Percentiles rank a stretch among this genome's conserved stretches.
These are phyloP conservation scores for Solanum bukasovii DNA, from an alignment of 257 asterid genomes.

Conservation along the genomic window DNA sequence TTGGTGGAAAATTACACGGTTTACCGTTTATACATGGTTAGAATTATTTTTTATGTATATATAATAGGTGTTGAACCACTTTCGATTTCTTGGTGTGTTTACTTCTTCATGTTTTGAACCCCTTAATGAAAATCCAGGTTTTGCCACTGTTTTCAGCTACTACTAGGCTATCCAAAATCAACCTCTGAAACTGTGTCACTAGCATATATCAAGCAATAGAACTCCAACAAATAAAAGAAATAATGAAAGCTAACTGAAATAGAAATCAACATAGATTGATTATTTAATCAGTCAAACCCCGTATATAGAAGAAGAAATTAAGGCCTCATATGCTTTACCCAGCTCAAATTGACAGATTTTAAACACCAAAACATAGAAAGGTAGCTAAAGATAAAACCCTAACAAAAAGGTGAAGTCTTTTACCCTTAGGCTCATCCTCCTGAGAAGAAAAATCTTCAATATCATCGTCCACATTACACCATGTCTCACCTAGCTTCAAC, in stretches of 20 bases:
- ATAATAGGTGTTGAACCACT: background rate
- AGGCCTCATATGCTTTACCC: background rate
- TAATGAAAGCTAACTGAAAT: background rate
- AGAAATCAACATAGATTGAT: background rate
- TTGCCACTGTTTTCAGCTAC: background rate
- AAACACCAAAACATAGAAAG: background rate
- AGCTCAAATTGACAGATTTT: background rate
- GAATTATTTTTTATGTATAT: background rate
- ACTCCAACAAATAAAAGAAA: background rate
- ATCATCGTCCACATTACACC: conserved; percentile 50
- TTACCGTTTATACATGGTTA: too few relatives aligned
- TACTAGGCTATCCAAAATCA: background rate
- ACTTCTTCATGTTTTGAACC: background rate
- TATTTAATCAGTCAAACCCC: background rate
- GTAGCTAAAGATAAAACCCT: background rate
- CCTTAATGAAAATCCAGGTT: background rate
- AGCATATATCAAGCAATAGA: background rate
- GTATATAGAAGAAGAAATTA: background rate
- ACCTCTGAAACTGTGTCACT: background rate
- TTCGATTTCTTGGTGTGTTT: background rate
- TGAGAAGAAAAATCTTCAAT: conserved; percentile 81
- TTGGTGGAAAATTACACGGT: too few relatives aligned
- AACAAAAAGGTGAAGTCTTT: background rate
- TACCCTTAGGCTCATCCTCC: conserved; percentile 52
- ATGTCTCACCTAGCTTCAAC: background rate